A percentile compares a stretch with the other conserved stretches of the same genome.
Evolutionary conservation across 129 eudicot genomes (phyloP).

Genomic region (sunflower (Helianthus annuus)): DNA sequence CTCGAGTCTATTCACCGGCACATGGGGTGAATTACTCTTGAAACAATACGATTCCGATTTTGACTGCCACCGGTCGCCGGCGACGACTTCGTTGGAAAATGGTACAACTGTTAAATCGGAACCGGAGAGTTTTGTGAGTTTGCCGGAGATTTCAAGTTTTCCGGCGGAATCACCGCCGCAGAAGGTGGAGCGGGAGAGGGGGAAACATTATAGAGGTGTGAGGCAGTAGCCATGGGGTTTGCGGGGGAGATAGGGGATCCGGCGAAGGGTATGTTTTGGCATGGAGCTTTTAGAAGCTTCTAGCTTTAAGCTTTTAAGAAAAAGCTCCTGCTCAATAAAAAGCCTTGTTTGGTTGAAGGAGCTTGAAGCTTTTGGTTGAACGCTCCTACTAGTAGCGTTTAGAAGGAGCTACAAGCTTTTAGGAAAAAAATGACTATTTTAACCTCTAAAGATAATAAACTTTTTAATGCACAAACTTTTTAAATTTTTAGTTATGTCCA

Average conservation of each 20-base stretch:
- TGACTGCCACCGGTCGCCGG: slow-evolving; percentile 13
- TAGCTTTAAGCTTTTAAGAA: too few relatives aligned
- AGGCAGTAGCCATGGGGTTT: slow-evolving; percentile 84
- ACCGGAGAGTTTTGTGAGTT: slow-evolving; percentile 24
- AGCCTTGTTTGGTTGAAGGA: too few relatives aligned
- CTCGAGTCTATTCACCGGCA: slow-evolving; percentile 57
- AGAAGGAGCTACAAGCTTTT: too few relatives aligned
- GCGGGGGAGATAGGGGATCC: slow-evolving; percentile 95
- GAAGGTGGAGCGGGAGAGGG: slow-evolving; percentile 25
- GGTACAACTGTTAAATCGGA: slow-evolving; percentile 38
- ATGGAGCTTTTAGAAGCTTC: too few relatives aligned
- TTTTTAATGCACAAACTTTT: too few relatives aligned
- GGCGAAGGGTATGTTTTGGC: too few relatives aligned
- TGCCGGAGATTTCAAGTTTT: slow-evolving; percentile 1
- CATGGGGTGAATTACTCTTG: slow-evolving; percentile 47
- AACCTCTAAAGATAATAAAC: too few relatives aligned
- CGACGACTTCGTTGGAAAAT: slow-evolving; percentile 3
- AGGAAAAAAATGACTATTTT: too few relatives aligned
- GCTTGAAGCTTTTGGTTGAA: too few relatives aligned
- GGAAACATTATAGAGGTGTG: slow-evolving; percentile 71
- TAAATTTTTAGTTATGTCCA: too few relatives aligned
- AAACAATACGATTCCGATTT: slow-evolving; percentile 51
- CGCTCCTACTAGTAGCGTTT: too few relatives aligned
- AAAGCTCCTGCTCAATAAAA: too few relatives aligned
- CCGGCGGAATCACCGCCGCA: slow-evolving; percentile 15